phyloP scores from a whole-genome alignment of 495 filamentous ascomycete genomes.

The Trichoderma gamsii region DNA sequence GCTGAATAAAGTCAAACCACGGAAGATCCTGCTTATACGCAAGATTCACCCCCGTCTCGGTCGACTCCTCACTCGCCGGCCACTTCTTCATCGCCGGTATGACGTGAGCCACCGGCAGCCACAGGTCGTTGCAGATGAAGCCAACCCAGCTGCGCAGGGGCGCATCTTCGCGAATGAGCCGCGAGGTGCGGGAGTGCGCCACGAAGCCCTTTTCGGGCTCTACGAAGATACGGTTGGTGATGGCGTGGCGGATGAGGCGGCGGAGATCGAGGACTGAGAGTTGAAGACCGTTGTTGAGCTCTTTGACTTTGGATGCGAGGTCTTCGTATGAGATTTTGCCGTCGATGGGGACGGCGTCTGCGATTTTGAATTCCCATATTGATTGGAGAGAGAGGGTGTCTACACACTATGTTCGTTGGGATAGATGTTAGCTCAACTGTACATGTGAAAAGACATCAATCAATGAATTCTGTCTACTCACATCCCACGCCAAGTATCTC shows the following conservation, averaged over 20 bases:
- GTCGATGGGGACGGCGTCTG: slow-evolving; percentile 32
- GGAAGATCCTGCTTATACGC: slow-evolving; percentile 29
- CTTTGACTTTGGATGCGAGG: slow-evolving; percentile 26
- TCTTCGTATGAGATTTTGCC: slow-evolving; percentile 33
- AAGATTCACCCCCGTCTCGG: slow-evolving; percentile 36
- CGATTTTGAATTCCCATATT: slow-evolving; percentile 26
- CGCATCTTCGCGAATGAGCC: slow-evolving; percentile 30
- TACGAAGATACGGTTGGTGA: slow-evolving; percentile 44
- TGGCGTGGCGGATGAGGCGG: slow-evolving; percentile 42
- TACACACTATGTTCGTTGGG: slow-evolving; percentile 16
- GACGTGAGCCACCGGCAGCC: slow-evolving; percentile 24
- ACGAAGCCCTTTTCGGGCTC: slow-evolving; percentile 36
- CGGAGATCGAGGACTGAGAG: slow-evolving; percentile 24
- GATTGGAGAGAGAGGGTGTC: slow-evolving; percentile 24
- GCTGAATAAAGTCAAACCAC: slow-evolving; percentile 31
- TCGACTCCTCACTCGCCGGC: slow-evolving; percentile 30
- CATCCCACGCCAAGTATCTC: slow-evolving; percentile 25
- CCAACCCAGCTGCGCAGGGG: slow-evolving; percentile 34
- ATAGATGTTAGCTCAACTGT: neutral
- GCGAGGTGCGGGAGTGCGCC: slow-evolving; percentile 31
- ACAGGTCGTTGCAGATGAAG: slow-evolving; percentile 35
- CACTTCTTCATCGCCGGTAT: slow-evolving; percentile 28
- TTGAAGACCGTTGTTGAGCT: slow-evolving; percentile 22
- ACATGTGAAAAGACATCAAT: neutral
- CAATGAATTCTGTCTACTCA: slow-evolving; percentile 1